Percentiles rank a stretch among this genome's conserved stretches.
These are phyloP conservation scores for Ottelia alismoides DNA, from an alignment of 106 monocot species.

Conservation along the genomic window DNA sequence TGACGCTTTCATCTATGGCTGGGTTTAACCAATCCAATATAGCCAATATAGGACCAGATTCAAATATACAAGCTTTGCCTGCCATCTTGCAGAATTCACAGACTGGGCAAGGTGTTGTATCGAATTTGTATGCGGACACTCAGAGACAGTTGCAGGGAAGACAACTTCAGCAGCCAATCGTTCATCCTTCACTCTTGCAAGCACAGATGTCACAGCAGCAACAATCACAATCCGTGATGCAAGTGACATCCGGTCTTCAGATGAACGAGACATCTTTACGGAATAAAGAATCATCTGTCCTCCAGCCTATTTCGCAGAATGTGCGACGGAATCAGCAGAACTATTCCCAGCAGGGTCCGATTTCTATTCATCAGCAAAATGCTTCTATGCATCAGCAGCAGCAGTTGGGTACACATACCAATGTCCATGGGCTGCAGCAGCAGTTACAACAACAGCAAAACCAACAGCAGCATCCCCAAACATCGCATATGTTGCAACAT, in stretches of 20 bases:
- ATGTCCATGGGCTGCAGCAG: not conserved
- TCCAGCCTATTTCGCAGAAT: slow-evolving; percentile 30
- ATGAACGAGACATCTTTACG: slow-evolving; percentile 30
- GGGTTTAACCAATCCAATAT: slow-evolving; percentile 43
- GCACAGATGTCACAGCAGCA: no score
- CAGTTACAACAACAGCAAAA: not conserved
- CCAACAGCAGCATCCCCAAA: slow-evolving; percentile 23
- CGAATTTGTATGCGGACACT: slow-evolving; percentile 48
- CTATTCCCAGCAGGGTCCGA: slow-evolving; percentile 34
- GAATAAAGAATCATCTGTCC: slow-evolving; percentile 32
- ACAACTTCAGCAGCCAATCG: slow-evolving; percentile 32
- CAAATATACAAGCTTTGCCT: slow-evolving; percentile 45
- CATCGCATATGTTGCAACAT: slow-evolving; percentile 31
- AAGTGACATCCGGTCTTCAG: slow-evolving; percentile 33
- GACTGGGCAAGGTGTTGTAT: slow-evolving; percentile 20
- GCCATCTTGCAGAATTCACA: slow-evolving; percentile 29
- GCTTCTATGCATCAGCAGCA: slow-evolving; percentile 39
- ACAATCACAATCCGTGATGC: slow-evolving; percentile 32
- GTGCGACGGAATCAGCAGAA: slow-evolving; percentile 56
- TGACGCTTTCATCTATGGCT: no score
- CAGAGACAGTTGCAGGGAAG: slow-evolving; percentile 55
- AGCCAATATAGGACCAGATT: slow-evolving; percentile 27
- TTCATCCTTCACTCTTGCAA: slow-evolving; percentile 37
- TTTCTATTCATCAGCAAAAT: slow-evolving; percentile 35
- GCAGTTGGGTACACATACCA: slow-evolving; percentile 12